Conservation (phyloP, 2,329 filamentous ascomycete genomes). For the Cladophialophora psammophila region DNA sequence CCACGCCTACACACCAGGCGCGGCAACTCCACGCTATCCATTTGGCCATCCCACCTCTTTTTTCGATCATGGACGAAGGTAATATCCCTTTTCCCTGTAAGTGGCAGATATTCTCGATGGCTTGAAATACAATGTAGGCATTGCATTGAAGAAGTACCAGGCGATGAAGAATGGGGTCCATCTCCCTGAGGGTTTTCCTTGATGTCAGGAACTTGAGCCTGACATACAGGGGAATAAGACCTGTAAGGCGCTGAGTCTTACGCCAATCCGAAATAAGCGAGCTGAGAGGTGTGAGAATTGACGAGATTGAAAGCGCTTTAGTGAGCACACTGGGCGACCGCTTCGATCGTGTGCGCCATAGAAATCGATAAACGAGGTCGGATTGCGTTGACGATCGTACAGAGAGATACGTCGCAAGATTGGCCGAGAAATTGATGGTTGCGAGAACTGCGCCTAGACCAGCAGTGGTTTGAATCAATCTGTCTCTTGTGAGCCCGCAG, state of each 20-base stretch:
- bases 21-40: slow-evolving; percentile 76
- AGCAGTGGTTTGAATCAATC: slow-evolving; percentile 70
- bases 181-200: slow-evolving; percentile 38
- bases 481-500: slow-evolving; percentile 39
- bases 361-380: background rate
- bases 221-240: slow-evolving; percentile 75
- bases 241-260: slow-evolving; percentile 64
- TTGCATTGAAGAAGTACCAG: slow-evolving; percentile 73
- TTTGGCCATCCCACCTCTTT: slow-evolving; percentile 56
- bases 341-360: background rate
- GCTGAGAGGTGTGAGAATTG: slow-evolving; percentile 54
- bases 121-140: slow-evolving; percentile 73
- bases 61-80: slow-evolving; percentile 49
- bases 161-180: slow-evolving; percentile 54
- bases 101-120: slow-evolving; percentile 82
- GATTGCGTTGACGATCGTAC: slow-evolving; percentile 52
- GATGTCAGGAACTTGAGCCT: slow-evolving; percentile 70
- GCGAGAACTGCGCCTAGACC: slow-evolving; percentile 75
- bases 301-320: slow-evolving; percentile 55
- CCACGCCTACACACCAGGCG: slow-evolving; percentile 80
- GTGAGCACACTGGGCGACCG: slow-evolving; percentile 49
- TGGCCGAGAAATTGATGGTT: slow-evolving; percentile 71
- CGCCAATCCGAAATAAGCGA: slow-evolving; percentile 60
- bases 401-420: slow-evolving; percentile 65
- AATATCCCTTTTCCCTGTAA: slow-evolving; percentile 76